Conservation (phyloP, 768 basidiomycete genomes). For the Mrakia hoshinonis region DNA sequence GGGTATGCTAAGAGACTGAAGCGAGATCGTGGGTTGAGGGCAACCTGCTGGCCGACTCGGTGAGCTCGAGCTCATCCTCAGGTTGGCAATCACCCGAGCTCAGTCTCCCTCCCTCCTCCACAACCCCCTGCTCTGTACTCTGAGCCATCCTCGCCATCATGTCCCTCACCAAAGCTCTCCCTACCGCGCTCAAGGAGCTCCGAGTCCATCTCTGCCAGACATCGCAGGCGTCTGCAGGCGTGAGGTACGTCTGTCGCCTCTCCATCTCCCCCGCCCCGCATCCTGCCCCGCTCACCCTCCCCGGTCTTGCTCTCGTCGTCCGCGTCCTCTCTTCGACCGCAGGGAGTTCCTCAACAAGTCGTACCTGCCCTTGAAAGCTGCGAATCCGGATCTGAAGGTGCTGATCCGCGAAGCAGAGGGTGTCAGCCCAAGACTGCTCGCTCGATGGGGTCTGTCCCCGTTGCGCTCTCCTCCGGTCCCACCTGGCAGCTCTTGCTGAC, state of each 20-base stretch:
- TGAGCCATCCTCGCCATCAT: conserved; percentile 28
- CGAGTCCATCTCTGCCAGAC: conserved; percentile 42
- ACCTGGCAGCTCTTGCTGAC: background rate
- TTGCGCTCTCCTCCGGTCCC: no score
- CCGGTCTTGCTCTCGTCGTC: background rate
- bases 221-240: conserved; percentile 34
- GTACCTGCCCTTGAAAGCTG: conserved; percentile 39
- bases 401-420: conserved; percentile 40
- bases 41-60: no score
- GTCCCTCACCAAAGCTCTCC: conserved; percentile 40
- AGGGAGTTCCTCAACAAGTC: conserved; percentile 39
- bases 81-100: no score
- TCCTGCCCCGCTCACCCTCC: background rate
- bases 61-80: no score
- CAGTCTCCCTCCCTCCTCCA: background rate
- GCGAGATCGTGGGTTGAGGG: no score
- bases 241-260: conserved; percentile 33
- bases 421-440: conserved; percentile 38
- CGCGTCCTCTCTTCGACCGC: background rate
- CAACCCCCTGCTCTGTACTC: background rate
- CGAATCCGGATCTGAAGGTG: conserved; percentile 41
- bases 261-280: background rate
- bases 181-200: conserved; percentile 40
- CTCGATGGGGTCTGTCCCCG: conserved; percentile 39
- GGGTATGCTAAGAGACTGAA: no score